Percentiles rank a stretch among this genome's conserved stretches.
phyloP scores from a whole-genome alignment of 2,329 filamentous ascomycete genomes.

The Aaosphaeria arxii region DNA sequence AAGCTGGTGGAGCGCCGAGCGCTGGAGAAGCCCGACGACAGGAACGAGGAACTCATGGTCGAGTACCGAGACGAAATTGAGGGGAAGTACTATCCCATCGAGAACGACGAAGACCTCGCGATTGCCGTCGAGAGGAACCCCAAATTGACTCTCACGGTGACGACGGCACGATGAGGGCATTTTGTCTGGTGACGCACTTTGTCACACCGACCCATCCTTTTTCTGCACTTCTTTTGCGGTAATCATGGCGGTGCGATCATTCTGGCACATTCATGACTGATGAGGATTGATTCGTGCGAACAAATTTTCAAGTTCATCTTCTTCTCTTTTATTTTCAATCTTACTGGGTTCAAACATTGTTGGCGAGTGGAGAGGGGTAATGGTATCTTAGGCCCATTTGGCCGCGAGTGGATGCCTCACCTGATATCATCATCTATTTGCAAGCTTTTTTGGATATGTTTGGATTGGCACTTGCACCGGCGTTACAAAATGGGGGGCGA shows the following conservation, averaged over 20 bases:
- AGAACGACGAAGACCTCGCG: slow-evolving; percentile 78
- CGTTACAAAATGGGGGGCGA: no score
- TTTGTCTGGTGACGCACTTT: not conserved
- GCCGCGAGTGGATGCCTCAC: no score
- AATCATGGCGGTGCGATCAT: not conserved
- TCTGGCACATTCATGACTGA: not conserved
- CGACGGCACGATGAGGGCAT: slow-evolving; percentile 15
- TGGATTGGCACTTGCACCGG: no score
- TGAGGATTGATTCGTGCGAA: no score
- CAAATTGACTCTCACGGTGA: slow-evolving; percentile 69
- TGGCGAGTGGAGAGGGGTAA: no score
- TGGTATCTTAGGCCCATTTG: no score
- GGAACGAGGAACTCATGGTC: slow-evolving; percentile 64
- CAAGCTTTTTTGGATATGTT: no score
- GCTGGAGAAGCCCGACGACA: slow-evolving; percentile 51
- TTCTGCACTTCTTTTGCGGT: not conserved
- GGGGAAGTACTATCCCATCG: slow-evolving; percentile 69
- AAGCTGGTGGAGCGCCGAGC: slow-evolving; percentile 84
- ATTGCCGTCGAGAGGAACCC: slow-evolving; percentile 78
- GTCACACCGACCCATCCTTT: no score
- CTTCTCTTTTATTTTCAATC: no score
- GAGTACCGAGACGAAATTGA: slow-evolving; percentile 84
- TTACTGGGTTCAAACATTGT: no score
- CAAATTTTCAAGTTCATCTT: no score
- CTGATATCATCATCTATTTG: no score